Base-by-base conservation (phyloP, 1,284 basidiomycete genomes). In the Rhodotorula sp. region DNA sequence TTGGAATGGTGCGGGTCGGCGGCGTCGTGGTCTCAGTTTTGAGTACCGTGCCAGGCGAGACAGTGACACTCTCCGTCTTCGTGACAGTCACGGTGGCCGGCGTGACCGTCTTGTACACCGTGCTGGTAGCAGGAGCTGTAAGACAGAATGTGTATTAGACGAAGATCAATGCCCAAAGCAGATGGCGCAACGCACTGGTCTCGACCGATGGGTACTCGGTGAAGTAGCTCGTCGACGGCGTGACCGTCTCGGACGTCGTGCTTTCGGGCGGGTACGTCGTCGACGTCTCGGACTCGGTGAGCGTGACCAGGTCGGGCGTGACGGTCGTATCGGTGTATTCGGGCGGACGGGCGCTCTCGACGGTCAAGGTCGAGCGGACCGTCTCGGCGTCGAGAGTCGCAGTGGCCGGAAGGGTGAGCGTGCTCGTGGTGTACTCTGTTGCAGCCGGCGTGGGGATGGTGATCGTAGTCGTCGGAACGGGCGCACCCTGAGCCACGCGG, bases 241-340 rank as follows among this genome's bases (percentile, higher is more conserved):
- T 54, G 27, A 34, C 27, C 7, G 53, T 54, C 27, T 25, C 7
- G 53, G 19, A 54, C 2, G 16, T 27, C 10, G 53, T 54, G 25
- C 25, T 54, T 17, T 54, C 53, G 53, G 53, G 53, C 53, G 53
- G 53, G 53, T 34, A 54, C 16, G 53, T 54, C 27, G 53, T 54
- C 27, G 53, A 25, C 27, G 53, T 54, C 16, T 19, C 53, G 17
- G 27, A 34, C 27, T 17, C 27, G 10, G 53, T 54, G 14, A 27
- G 19, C 16, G 16, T 34, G 16, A 27, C 16, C 14, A 27, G 10
- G 27, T 54, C 53, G 27, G 53, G 53, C 53, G 53, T 54, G 25
- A 34, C 27, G 3, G 53, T 54, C 53, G 25, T 16, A 16, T 54
- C 53, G 25, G 19, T 14, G 53, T 34, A 54, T 27, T 34, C 27